These are phyloP conservation scores for Globisporangium carolinianum DNA, from an alignment of 352 stramenopile species.

Conservation along the genomic window DNA sequence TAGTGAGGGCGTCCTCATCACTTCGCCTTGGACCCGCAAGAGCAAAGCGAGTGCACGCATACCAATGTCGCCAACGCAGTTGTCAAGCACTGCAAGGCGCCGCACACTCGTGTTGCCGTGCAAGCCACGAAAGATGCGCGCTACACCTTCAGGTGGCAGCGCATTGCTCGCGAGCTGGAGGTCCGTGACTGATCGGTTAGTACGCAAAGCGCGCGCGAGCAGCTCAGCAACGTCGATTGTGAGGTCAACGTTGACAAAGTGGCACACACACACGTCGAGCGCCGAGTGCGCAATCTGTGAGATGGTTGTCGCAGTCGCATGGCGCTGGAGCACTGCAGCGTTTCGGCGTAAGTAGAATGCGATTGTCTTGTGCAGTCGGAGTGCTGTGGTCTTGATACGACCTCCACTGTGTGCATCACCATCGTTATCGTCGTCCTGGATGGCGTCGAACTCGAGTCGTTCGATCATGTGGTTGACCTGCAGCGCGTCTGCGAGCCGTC, in stretches of 20 bases:
- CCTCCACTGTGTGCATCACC: constrained; percentile 13
- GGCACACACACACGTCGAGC: constrained; percentile 18
- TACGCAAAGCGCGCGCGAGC: constrained; percentile 19
- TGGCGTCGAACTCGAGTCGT: constrained; percentile 21
- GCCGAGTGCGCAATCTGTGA: constrained; percentile 17
- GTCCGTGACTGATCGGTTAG: constrained; percentile 23
- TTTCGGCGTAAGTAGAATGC: constrained; percentile 34
- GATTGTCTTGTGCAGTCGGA: constrained; percentile 19
- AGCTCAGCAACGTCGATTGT: constrained; percentile 25
- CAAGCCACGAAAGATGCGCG: constrained; percentile 23
- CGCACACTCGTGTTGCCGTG: constrained; percentile 19
- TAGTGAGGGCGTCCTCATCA: constrained; percentile 3
- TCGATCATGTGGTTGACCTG: constrained; percentile 19
- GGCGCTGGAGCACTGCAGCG: constrained; percentile 11
- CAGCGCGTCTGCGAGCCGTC: constrained; percentile 19
- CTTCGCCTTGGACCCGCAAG: constrained; percentile 13
- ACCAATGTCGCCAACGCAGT: constrained; percentile 25
- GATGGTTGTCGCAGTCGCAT: constrained; percentile 10
- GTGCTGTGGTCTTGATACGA: constrained; percentile 1
- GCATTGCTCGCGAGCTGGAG: constrained; percentile 35
- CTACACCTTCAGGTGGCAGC: constrained; percentile 21
- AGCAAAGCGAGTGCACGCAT: constrained; percentile 25
- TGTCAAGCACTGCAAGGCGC: constrained; percentile 21
- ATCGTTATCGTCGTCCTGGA: constrained; percentile 27
- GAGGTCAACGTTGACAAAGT: constrained; percentile 28